These are phyloP conservation scores for Allomyces macrogynus DNA, from an alignment of 192 early-diverging fungal species.

Conservation along the genomic window DNA sequence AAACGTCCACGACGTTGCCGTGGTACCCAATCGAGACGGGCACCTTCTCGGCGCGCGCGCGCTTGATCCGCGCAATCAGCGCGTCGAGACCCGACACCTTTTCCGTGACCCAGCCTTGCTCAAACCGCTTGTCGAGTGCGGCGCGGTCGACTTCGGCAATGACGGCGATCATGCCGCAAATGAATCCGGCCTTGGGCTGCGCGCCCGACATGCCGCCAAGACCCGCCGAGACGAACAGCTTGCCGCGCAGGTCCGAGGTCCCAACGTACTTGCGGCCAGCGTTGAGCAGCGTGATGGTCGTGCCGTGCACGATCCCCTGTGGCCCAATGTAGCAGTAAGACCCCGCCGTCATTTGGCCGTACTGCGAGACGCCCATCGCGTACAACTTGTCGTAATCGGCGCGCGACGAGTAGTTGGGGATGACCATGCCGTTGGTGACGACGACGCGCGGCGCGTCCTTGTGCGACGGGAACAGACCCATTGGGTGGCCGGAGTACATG, in stretches of 20 bases:
- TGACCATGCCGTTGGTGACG: slow-evolving; percentile 11
- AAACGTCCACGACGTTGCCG: slow-evolving; percentile 10
- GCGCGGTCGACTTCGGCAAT: slow-evolving; percentile 9
- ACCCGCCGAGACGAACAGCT: slow-evolving; percentile 9
- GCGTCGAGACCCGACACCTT: slow-evolving; percentile 6
- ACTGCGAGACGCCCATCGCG: slow-evolving; percentile 6
- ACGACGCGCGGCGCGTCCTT: slow-evolving; percentile 7
- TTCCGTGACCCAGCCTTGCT: slow-evolving; percentile 1
- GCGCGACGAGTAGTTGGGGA: slow-evolving; percentile 7
- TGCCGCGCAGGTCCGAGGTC: slow-evolving; percentile 7
- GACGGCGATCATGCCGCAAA: slow-evolving; percentile 8
- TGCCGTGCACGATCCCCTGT: slow-evolving; percentile 11
- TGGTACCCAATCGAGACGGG: slow-evolving; percentile 9
- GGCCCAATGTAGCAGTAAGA: slow-evolving; percentile 11
- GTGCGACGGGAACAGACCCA: slow-evolving; percentile 9
- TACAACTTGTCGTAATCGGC: slow-evolving; percentile 8
- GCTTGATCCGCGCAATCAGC: slow-evolving; percentile 8
- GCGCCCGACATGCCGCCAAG: slow-evolving; percentile 11
- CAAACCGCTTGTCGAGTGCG: background rate
- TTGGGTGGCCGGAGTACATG: slow-evolving; percentile 9
- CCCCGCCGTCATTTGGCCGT: slow-evolving; percentile 10
- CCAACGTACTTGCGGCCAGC: slow-evolving; percentile 8
- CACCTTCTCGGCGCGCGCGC: slow-evolving; percentile 1
- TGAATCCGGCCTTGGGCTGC: slow-evolving; percentile 9
- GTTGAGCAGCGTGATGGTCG: slow-evolving; percentile 8